A percentile compares a stretch with the other conserved stretches of the same genome.
phyloP scores from a whole-genome alignment of 768 basidiomycete species.

The Rubroboletus pulcherrimus region DNA sequence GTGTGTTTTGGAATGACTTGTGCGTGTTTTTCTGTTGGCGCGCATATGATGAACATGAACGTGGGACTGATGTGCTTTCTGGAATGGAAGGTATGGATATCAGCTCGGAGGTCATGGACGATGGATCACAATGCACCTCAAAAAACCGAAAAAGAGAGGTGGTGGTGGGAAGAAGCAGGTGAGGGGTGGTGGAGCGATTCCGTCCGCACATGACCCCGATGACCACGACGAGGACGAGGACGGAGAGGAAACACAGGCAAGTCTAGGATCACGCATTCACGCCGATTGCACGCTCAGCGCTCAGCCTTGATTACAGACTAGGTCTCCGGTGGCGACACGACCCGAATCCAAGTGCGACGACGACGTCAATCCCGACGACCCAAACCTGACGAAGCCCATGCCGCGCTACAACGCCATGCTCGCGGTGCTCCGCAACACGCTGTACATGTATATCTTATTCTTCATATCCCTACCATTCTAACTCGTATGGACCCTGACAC shows the following conservation, averaged over 20 bases:
- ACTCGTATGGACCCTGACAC: background rate
- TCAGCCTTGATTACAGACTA: background rate
- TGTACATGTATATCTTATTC: slow-evolving; percentile 65
- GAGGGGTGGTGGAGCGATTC: background rate
- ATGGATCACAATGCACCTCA: slow-evolving; percentile 76
- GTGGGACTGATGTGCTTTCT: background rate
- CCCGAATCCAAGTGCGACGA: slow-evolving; percentile 16
- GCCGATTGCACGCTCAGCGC: background rate
- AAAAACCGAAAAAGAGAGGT: slow-evolving; percentile 54
- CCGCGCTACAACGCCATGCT: slow-evolving; percentile 88
- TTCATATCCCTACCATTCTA: background rate
- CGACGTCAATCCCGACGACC: slow-evolving; percentile 60
- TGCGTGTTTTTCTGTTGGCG: background rate
- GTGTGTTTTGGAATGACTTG: slow-evolving; percentile 87
- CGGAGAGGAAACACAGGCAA: slow-evolving; percentile 7
- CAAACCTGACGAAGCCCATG: slow-evolving; percentile 57
- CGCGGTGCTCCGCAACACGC: slow-evolving; percentile 74
- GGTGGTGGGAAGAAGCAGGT: slow-evolving; percentile 36
- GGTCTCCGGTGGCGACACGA: background rate
- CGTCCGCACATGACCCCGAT: background rate
- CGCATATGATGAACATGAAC: background rate
- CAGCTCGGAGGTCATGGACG: slow-evolving; percentile 68
- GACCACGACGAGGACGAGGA: slow-evolving; percentile 16
- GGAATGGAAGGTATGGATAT: slow-evolving; percentile 67
- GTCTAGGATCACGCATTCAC: background rate